Evolutionary conservation across 345 rosid genomes (phyloP).

Genomic region (Melastoma malabathricum): DNA sequence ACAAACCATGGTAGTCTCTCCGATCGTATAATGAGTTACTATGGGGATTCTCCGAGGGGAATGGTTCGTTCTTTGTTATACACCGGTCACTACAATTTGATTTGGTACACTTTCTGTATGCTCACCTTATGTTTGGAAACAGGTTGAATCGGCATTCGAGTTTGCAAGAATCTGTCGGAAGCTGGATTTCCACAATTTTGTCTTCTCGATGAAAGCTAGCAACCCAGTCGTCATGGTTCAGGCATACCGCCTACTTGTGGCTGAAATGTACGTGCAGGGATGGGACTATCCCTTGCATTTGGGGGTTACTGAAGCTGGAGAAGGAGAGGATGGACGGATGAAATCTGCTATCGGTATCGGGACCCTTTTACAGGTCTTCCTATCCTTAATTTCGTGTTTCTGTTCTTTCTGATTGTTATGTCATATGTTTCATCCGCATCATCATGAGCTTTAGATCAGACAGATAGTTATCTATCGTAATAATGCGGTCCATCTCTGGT

Average conservation of each 20-base stretch:
- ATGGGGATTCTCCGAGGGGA: conserved; percentile 98
- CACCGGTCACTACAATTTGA: too few relatives aligned
- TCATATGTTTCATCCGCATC: too few relatives aligned
- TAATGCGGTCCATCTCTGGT: background rate
- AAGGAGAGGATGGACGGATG: conserved; percentile 99
- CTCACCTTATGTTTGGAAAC: conserved; percentile 14
- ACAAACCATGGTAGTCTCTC: conserved; percentile 99
- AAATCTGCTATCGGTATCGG: conserved; percentile 98
- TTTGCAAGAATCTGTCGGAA: conserved; percentile 93
- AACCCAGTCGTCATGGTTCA: conserved; percentile 98
- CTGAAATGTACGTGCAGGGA: conserved; percentile 92
- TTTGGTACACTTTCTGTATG: too few relatives aligned
- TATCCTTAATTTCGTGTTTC: conserved; percentile 6
- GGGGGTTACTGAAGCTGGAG: conserved; percentile 99
- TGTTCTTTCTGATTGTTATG: background rate
- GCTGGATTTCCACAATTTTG: conserved; percentile 88
- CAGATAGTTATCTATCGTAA: too few relatives aligned
- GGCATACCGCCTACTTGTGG: conserved; percentile 84
- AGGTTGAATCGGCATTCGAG: conserved; percentile 99
- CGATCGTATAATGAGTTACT: conserved; percentile 97
- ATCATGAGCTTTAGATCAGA: too few relatives aligned
- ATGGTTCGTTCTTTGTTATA: conserved; percentile 43
- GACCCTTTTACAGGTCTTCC: conserved; percentile 77
- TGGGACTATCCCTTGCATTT: conserved; percentile 97
- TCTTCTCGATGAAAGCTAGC: conserved; percentile 99